A percentile compares a stretch with the other conserved stretches of the same genome.
Evolutionary conservation across 2,329 filamentous ascomycete genomes (phyloP).

Genomic region (Teratosphaeria zuluensis): DNA sequence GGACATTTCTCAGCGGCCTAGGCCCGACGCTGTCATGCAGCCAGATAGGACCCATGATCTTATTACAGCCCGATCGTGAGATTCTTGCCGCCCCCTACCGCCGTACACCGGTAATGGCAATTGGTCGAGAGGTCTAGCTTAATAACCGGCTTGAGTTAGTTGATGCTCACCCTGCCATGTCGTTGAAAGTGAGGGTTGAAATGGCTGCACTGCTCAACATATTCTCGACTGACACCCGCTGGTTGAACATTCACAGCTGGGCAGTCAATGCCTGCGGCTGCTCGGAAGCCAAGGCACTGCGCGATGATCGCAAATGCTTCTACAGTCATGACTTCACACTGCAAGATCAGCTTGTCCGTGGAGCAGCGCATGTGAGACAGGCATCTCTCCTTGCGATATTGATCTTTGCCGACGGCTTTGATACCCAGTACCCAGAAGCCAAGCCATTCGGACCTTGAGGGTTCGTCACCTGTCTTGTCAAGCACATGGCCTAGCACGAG

Average conservation of each 20-base stretch:
- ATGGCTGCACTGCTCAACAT: constrained; percentile 42
- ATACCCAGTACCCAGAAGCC: constrained; percentile 46
- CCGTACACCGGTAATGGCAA: constrained; percentile 58
- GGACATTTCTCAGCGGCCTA: too few species aligned
- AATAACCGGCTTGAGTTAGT: neutral
- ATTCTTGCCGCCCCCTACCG: constrained; percentile 56
- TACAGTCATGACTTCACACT: constrained; percentile 32
- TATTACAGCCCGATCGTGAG: constrained; percentile 57
- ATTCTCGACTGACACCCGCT: constrained; percentile 43
- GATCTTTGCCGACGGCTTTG: constrained; percentile 54
- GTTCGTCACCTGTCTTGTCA: constrained; percentile 31
- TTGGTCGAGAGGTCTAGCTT: constrained; percentile 44
- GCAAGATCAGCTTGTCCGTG: constrained; percentile 41
- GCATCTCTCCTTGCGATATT: constrained; percentile 35
- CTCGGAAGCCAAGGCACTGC: constrained; percentile 54
- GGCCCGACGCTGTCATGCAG: constrained; percentile 1
- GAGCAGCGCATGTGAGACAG: constrained; percentile 44
- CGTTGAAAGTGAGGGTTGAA: constrained; percentile 18
- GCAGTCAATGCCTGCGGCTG: constrained; percentile 47
- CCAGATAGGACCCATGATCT: constrained; percentile 47
- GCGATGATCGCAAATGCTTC: constrained; percentile 45
- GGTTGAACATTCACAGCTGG: constrained; percentile 44
- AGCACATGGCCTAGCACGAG: neutral
- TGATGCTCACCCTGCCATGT: constrained; percentile 18
- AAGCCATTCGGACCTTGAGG: constrained; percentile 52